Evolutionary conservation across 371 early-diverging fungal genomes (phyloP).

Genomic region (Fennellomyces sp.): DNA sequence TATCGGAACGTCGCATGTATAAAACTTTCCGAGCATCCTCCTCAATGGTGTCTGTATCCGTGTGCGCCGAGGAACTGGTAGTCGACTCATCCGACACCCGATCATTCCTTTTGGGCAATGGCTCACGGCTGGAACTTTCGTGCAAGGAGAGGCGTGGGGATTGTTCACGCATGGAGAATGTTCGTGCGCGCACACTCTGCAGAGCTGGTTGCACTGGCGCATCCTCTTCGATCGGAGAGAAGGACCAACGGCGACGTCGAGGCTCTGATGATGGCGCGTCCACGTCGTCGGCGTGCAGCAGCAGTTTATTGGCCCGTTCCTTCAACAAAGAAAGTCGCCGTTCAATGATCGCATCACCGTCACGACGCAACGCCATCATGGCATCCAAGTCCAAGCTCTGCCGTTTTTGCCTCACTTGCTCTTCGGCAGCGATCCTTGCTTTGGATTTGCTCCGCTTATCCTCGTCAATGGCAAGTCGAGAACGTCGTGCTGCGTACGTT

Average conservation of each 20-base stretch:
- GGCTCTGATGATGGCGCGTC: neutral
- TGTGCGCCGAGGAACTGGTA: neutral
- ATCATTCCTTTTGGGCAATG: no score
- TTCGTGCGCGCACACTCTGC: neutral
- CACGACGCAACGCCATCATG: conserved; percentile 14
- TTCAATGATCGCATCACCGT: conserved; percentile 19
- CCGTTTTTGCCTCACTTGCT: conserved; percentile 2
- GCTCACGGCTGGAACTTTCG: no score
- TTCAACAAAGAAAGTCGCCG: conserved; percentile 15
- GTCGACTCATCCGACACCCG: no score
- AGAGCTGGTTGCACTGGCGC: neutral
- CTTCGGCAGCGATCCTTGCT: neutral
- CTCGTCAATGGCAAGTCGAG: neutral
- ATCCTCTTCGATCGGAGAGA: conserved; percentile 1
- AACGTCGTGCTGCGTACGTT: neutral
- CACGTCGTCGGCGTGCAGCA: no score
- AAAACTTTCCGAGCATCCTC: neutral
- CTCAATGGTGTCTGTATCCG: neutral
- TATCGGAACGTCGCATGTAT: neutral
- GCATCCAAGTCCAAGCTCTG: conserved; percentile 16
- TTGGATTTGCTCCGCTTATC: neutral
- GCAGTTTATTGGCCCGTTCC: conserved; percentile 7
- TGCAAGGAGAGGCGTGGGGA: conserved; percentile 3
- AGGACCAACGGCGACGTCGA: conserved; percentile 10
- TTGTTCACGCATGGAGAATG: conserved; percentile 4